Percentiles rank a stretch among this genome's conserved stretches.
These are phyloP conservation scores for Carex kokanica DNA, from an alignment of 176 grass and related monocot genomes.

Conservation along the genomic window DNA sequence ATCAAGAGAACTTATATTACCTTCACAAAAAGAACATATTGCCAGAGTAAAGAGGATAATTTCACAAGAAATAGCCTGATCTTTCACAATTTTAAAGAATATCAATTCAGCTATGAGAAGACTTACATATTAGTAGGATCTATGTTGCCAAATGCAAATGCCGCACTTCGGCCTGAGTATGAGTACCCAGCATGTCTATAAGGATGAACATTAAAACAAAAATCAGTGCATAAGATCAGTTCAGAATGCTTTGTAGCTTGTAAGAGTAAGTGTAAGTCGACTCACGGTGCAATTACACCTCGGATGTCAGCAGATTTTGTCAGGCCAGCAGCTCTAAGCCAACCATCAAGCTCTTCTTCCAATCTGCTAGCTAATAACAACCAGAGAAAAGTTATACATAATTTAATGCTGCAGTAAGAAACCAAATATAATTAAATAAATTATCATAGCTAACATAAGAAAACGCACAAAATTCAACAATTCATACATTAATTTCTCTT, in stretches of 20 bases:
- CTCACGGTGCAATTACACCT: constrained; percentile 95
- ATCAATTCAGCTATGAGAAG: background rate
- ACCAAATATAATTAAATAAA: background rate
- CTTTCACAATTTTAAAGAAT: background rate
- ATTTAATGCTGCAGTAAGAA: constrained; percentile 1
- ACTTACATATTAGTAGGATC: constrained; percentile 89
- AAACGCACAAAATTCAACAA: background rate
- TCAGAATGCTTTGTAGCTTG: background rate
- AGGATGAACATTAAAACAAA: constrained; percentile 18
- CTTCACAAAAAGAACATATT: background rate
- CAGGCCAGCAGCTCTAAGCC: constrained; percentile 57
- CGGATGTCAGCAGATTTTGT: constrained; percentile 78
- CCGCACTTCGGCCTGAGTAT: constrained; percentile 85
- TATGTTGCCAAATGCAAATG: constrained; percentile 96
- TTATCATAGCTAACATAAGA: background rate
- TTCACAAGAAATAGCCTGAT: background rate
- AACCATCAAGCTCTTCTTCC: constrained; percentile 76
- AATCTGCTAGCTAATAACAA: constrained; percentile 62
- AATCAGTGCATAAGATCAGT: constrained; percentile 7
- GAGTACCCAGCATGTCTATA: constrained; percentile 98
- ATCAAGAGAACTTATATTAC: background rate
- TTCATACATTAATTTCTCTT: background rate
- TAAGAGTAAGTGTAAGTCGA: constrained; percentile 15
- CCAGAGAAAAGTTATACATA: constrained; percentile 19
- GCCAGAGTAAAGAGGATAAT: background rate